Evolutionary conservation across 176 grass and related monocot genomes (phyloP).

Genomic region (Bonia amplexicaulis): DNA sequence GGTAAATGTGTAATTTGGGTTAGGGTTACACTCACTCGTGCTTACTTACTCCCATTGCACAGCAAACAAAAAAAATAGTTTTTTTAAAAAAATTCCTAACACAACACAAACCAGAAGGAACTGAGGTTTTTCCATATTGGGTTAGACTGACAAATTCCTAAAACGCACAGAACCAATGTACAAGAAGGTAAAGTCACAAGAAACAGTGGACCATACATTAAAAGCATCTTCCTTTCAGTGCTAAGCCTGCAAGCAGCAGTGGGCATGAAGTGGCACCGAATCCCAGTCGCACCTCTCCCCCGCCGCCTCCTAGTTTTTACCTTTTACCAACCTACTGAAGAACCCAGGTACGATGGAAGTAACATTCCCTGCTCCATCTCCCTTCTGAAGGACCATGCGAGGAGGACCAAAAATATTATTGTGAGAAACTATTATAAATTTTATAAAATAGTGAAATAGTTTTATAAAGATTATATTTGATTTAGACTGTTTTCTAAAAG

Average conservation of each 20-base stretch:
- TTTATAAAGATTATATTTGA: too few species aligned
- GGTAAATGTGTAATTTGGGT: neutral
- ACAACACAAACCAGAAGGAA: neutral
- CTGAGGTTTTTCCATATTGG: slow-evolving; percentile 11
- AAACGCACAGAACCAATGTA: neutral
- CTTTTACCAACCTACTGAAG: slow-evolving; percentile 32
- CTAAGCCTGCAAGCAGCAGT: slow-evolving; percentile 33
- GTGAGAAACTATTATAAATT: too few species aligned
- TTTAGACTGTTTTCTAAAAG: too few species aligned
- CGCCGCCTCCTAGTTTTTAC: neutral
- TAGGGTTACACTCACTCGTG: neutral
- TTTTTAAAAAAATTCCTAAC: too few species aligned
- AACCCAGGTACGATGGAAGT: slow-evolving; percentile 58
- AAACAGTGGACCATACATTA: slow-evolving; percentile 7
- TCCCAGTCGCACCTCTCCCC: neutral
- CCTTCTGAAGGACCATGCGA: neutral
- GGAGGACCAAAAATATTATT: too few species aligned
- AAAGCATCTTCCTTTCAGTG: slow-evolving; percentile 32
- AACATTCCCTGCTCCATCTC: slow-evolving; percentile 59
- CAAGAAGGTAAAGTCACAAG: neutral
- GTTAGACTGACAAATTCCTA: neutral
- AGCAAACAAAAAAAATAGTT: neutral
- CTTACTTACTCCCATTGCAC: neutral
- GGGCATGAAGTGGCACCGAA: slow-evolving; percentile 20
- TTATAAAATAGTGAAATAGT: too few species aligned